These are phyloP conservation scores for Candida mattraensis DNA, from an alignment of 805 yeast genomes.

Conservation along the genomic window DNA sequence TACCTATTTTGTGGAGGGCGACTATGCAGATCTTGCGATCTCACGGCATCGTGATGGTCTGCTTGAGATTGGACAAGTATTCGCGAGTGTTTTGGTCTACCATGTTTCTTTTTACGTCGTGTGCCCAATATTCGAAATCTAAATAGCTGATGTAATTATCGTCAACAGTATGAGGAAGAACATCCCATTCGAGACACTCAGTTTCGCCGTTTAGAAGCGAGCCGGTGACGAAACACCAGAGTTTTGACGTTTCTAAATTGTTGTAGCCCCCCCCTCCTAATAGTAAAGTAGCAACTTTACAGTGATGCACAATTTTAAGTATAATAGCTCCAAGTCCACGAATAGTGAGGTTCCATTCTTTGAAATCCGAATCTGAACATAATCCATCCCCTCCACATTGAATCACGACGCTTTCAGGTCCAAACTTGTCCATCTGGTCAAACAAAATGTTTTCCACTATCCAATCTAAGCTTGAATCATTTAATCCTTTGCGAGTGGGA, in stretches of 20 bases:
- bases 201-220: slow-evolving; percentile 23
- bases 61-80: slow-evolving; percentile 29
- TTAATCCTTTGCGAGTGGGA: slow-evolving; percentile 57
- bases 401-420: slow-evolving; percentile 56
- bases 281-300: slow-evolving; percentile 41
- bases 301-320: slow-evolving; percentile 25
- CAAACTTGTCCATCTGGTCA: slow-evolving; percentile 39
- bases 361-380: slow-evolving; percentile 52
- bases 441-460: slow-evolving; percentile 42
- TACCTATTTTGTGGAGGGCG: too few relatives aligned
- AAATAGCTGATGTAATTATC: slow-evolving; percentile 18
- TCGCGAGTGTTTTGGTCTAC: slow-evolving; percentile 30
- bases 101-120: slow-evolving; percentile 34
- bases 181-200: slow-evolving; percentile 15
- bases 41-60: too few relatives aligned
- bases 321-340: slow-evolving; percentile 45
- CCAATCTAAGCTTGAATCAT: slow-evolving; percentile 42
- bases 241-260: slow-evolving; percentile 57
- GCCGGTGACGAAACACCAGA: slow-evolving; percentile 51
- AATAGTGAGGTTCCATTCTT: slow-evolving; percentile 69
- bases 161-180: slow-evolving; percentile 55
- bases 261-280: slow-evolving; percentile 83
- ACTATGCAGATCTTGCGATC: too few relatives aligned
- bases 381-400: slow-evolving; percentile 79
- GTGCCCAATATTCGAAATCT: slow-evolving; percentile 25